Base-by-base conservation (phyloP, 2,329 filamentous ascomycete species). In the Aspergillus sp. region DNA sequence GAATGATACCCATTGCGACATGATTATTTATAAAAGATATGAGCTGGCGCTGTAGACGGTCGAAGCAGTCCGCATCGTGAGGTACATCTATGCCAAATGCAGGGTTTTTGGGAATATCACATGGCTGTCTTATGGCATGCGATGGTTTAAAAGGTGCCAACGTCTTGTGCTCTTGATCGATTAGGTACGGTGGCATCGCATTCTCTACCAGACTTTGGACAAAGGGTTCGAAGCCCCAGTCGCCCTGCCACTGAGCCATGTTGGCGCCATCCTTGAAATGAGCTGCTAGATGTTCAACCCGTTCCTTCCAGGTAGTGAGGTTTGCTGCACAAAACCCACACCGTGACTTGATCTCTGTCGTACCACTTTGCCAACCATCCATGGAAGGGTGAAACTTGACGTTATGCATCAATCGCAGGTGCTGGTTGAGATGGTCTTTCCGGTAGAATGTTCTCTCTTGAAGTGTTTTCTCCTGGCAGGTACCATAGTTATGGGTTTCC, bases 371-470 rank as follows among this genome's bases (percentile, higher is more conserved):
- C 79, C 79, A 83, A 32, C 65, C 64, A 27, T 82, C 75, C 78
- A 82, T 82, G 41, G 67, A 71, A 1, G 68, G 52, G 2, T 68
- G 69, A 59, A 81, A 73, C 49, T 77, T 78, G 51, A 74, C 76
- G 47, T 72, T 71, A 54, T 83, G 79, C 70, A 82, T 79, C 42
- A 82, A 64, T 31, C 78, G 71, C 29, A 82, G 61, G 58, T 83
- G 79, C 53, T 83, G 79, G 39, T 78, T 73, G 9, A 83, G 68
- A 54, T 83, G 79, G 53, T 83, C 79, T 59, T 82, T 82, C 27
- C 79, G 69, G 54, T 79, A 82, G 58, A 82, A 83, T 0, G 77
- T 82, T 31, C 80, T 71, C 44, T 81, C 76, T 37, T 79, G 74
- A 1, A 75, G 50, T 4, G 77, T 77, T 58, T 83, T 83, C 50